Base-by-base conservation (phyloP, 2,329 filamentous ascomycete genomes). In the Pestalotiopsis sp. region DNA sequence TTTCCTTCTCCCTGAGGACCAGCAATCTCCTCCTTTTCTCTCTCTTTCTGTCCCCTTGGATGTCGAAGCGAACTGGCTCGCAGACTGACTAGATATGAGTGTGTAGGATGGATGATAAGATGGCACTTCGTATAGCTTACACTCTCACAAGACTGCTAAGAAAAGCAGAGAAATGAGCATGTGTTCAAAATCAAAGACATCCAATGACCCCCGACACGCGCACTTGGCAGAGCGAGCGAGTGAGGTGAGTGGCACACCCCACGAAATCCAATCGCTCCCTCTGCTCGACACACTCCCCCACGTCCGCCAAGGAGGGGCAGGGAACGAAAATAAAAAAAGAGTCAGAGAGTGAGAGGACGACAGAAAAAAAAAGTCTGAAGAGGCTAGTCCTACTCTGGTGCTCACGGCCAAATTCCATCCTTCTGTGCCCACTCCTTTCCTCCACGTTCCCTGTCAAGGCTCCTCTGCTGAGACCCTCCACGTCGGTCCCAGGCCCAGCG, bases 401-500 rank as follows among this genome's bases (percentile, higher is more conserved):
- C 41, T 60, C 60, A 41, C 55, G 39, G 36, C 27, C 52, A 59
- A 31, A 20, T 27, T 41, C 23, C 62, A 64, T 13, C 14, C 17
- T 36, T 49, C 14, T 20, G 49, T 52, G 45, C 17, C 45, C 45
- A 52, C 45, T 52, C 45, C 45, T 52, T 55, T 52, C 38, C 65
- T 67, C 59, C 65, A 55, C 65, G 58, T 63, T 67, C 64, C 64
- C 55, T 66, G 65, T 60, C 65, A 39, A 9, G 20, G 39, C 36
- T 36, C 55, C 45, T 38, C 65, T 49, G 25, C 64, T 66, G 64
- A 66, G 64, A 66, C 65, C 65, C 65, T 67, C 65, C 65, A 63
- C 57, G 59, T 31, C 45, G 9, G 57, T 67, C 57, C 59, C 65
- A 49, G 58, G 59, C 36, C 58, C 23, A 55, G 52, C 39, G 64